Evolutionary conservation across 768 basidiomycete genomes (phyloP), one percentile per base, ranked within the genome.

Genomic region (Rhodotorula paludigena): DNA sequence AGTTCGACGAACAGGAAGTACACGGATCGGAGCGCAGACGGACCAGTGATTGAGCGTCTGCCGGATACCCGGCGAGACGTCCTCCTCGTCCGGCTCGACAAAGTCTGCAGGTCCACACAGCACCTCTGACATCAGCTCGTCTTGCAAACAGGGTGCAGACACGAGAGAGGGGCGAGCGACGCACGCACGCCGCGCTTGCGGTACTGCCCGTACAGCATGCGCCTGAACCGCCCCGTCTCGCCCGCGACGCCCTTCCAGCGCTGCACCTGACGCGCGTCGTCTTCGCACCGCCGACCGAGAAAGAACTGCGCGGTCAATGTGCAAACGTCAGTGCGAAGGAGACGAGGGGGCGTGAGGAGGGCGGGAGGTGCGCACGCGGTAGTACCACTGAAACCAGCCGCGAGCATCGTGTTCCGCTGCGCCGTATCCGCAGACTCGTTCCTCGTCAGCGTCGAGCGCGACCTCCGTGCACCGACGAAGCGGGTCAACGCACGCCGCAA

Each of bases 381-480:
- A 65, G 56, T 69, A 69, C 68, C 68, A 69, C 28, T 61, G 55
- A 47, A 53, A 69, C 68, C 68, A 69, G 3, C 68, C 68, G 14
- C 68, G 36, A 7, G 63, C 59, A 32, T 69, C 68, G 32, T 63
- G 53, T n/a, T 69, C 59, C 14, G 59, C 53, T 28, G 58, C n/a
- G n/a, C 5, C 23, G 10, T 4, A 2, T 3, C 30, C 11, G 5
- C 10, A 36, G n/a, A 6, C 20, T 5, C 11, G 41, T n/a, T n/a
- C 41, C 5, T 2, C 1, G 41, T 30, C 18, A 45, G 30, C 10
- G 20, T 5, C 10, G n/a, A 6, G 5, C 16, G 15, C 9, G 41
- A n/a, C n/a, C n/a, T n/a, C n/a, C n/a, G n/a, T 30, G 28, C 11
- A 25, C 7, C 4, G 23, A n/a, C 20, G 14, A 49, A 33, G 36